Base-by-base conservation (phyloP, 352 stramenopile species). In the Bremia lactucae region DNA sequence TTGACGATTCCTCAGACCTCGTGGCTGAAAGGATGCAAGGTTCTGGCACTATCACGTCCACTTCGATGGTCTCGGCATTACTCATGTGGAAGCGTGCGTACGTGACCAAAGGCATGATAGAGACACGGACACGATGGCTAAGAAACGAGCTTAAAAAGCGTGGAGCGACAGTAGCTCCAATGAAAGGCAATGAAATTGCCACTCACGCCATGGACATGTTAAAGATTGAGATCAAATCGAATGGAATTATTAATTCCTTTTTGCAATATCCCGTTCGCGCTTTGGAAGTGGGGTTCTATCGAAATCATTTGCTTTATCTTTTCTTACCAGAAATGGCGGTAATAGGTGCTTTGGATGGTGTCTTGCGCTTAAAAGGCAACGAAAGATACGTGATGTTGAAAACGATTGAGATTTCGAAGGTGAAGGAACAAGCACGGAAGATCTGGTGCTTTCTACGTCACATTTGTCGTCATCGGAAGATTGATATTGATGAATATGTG, bases 241-340 rank as follows among this genome's bases (percentile, higher is more conserved):
- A 66, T 8, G 46, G 53, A n/a, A 66, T 86, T 19, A 42, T 87
- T 9, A 22, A 46, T n/a, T 57, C 74, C 3, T 64, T 83, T 8
- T 42, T 84, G 7, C 49, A 72, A 36, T 82, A 73, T 33, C 67
- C 77, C 22, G 75, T 69, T 35, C 66, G 71, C 22, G 70, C 80
- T 23, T 54, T 95, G 1, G 71, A 85, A 38, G 42, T 95, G 3
- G 72, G 63, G 4, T 95, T 89, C 45, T 92, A 92, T 51, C 76
- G 83, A 3, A 95, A 95, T 44, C 77, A 92, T 26, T 45, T 93
- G 40, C 52, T 92, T 0, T 74, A 92, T 43, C 52, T 85, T 33
- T 91, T 95, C 23, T 31, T 90, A 4, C 69, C 62, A 1, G 77
- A 94, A 21, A 83, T 87, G 58, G 72, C 78, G 3, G 51, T 88